These are phyloP conservation scores for Aspergillus pseudoterreus DNA, from an alignment of 2,329 filamentous ascomycete genomes.

Conservation along the genomic window DNA sequence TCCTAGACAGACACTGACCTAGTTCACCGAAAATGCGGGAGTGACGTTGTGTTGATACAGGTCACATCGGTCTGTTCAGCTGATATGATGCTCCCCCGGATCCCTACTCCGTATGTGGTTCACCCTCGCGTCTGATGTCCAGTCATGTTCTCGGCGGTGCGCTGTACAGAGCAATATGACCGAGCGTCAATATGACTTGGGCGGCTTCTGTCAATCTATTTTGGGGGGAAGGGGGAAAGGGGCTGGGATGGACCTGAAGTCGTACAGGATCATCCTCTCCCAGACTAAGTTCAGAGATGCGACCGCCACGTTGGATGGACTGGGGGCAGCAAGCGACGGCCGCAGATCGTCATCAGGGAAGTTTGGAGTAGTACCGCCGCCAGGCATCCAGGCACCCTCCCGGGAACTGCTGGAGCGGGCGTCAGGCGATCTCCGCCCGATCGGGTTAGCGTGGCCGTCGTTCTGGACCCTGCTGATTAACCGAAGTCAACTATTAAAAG, in stretches of 20 bases:
- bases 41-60: background rate
- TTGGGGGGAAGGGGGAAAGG: too few species aligned
- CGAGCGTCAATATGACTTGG: too few species aligned
- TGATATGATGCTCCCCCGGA: background rate
- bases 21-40: background rate
- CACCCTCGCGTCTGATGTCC: background rate
- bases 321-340: conserved; percentile 9
- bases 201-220: background rate
- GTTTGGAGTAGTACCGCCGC: background rate
- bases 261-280: too few species aligned
- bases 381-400: conserved; percentile 17
- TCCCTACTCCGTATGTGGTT: too few species aligned
- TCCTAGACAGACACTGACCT: background rate
- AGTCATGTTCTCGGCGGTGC: background rate
- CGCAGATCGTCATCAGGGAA: conserved; percentile 20
- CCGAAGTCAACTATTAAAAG: background rate
- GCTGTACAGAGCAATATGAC: too few species aligned
- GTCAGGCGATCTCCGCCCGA: conserved; percentile 9
- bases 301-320: conserved; percentile 9
- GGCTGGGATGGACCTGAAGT: too few species aligned
- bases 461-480: conserved; percentile 18
- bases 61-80: background rate
- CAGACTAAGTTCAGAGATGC: background rate
- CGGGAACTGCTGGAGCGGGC: conserved; percentile 25
- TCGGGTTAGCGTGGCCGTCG: background rate